These are phyloP conservation scores for Cladorrhinum sp. DNA, from an alignment of 2,329 filamentous ascomycete species.

Conservation along the genomic window DNA sequence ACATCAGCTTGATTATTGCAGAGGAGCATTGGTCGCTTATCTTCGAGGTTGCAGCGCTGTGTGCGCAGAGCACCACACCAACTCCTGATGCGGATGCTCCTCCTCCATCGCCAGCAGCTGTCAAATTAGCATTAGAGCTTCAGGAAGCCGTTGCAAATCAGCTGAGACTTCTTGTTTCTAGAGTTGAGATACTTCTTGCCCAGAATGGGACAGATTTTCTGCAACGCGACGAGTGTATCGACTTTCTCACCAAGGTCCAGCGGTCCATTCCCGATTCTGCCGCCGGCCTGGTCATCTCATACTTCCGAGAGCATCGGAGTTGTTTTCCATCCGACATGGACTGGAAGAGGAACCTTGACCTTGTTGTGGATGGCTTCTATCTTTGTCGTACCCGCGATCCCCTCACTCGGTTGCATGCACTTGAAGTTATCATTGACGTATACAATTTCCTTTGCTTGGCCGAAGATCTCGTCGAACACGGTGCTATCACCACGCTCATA, in stretches of 20 bases:
- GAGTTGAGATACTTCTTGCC: slow-evolving; percentile 49
- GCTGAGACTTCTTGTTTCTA: slow-evolving; percentile 43
- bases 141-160: slow-evolving; percentile 43
- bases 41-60: slow-evolving; percentile 57
- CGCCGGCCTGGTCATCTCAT: slow-evolving; percentile 61
- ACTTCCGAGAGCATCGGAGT: slow-evolving; percentile 66
- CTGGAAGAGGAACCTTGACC: slow-evolving; percentile 63
- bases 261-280: slow-evolving; percentile 62
- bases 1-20: slow-evolving; percentile 54
- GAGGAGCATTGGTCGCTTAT: slow-evolving; percentile 66
- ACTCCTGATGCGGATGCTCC: slow-evolving; percentile 24
- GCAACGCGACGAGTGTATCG: slow-evolving; percentile 64
- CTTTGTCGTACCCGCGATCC: slow-evolving; percentile 59
- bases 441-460: slow-evolving; percentile 59
- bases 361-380: slow-evolving; percentile 63
- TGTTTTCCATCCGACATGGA: slow-evolving; percentile 68
- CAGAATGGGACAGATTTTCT: slow-evolving; percentile 52
- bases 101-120: slow-evolving; percentile 22
- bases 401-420: slow-evolving; percentile 59
- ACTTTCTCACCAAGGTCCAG: slow-evolving; percentile 63
- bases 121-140: slow-evolving; percentile 32
- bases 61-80: slow-evolving; percentile 38
- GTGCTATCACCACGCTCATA: slow-evolving; percentile 57
- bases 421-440: slow-evolving; percentile 59
- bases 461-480: slow-evolving; percentile 56